A percentile compares a stretch with the other conserved stretches of the same genome.
These are phyloP conservation scores for Russula sp. DNA, from an alignment of 768 basidiomycete species.

Conservation along the genomic window DNA sequence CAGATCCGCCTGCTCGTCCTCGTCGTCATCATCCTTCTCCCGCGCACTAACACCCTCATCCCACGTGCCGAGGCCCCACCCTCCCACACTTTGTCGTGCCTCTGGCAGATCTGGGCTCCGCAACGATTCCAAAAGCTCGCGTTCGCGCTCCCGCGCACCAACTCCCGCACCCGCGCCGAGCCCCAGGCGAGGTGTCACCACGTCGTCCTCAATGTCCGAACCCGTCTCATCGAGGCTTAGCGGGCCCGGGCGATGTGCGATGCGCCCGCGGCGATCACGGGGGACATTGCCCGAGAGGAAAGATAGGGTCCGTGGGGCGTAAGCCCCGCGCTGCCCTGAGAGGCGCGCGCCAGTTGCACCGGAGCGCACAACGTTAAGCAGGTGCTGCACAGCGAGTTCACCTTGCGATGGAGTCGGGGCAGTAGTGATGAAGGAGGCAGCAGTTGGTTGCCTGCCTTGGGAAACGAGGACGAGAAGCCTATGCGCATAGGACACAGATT, in stretches of 20 bases:
- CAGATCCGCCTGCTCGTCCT: slow-evolving; percentile 60
- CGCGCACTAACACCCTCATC: slow-evolving; percentile 41
- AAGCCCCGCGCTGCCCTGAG: slow-evolving; percentile 22
- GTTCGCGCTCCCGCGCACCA: slow-evolving; percentile 43
- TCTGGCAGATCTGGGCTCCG: slow-evolving; percentile 31
- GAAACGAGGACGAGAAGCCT: slow-evolving; percentile 75
- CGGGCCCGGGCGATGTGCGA: slow-evolving; percentile 42
- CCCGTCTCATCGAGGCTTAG: slow-evolving; percentile 16
- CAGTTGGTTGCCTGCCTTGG: slow-evolving; percentile 53
- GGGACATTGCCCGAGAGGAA: slow-evolving; percentile 71
- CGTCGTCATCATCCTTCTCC: slow-evolving; percentile 53
- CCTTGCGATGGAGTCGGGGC: slow-evolving; percentile 51
- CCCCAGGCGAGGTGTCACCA: slow-evolving; percentile 18
- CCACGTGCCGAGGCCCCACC: slow-evolving; percentile 62
- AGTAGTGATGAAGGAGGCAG: slow-evolving; percentile 52
- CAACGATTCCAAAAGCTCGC: slow-evolving; percentile 52
- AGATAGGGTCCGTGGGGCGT: slow-evolving; percentile 45
- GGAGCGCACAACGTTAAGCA: slow-evolving; percentile 57
- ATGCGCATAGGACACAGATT: slow-evolving; percentile 13
- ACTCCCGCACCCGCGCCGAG: slow-evolving; percentile 13
- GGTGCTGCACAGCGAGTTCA: slow-evolving; percentile 62
- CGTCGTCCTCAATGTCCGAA: slow-evolving; percentile 27
- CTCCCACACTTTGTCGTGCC: slow-evolving; percentile 50
- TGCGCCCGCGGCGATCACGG: slow-evolving; percentile 72
- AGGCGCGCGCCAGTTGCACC: slow-evolving; percentile 34